These are phyloP conservation scores for Arthrobotrys sphaeroides DNA, from an alignment of 2,329 filamentous ascomycete species.

Conservation along the genomic window DNA sequence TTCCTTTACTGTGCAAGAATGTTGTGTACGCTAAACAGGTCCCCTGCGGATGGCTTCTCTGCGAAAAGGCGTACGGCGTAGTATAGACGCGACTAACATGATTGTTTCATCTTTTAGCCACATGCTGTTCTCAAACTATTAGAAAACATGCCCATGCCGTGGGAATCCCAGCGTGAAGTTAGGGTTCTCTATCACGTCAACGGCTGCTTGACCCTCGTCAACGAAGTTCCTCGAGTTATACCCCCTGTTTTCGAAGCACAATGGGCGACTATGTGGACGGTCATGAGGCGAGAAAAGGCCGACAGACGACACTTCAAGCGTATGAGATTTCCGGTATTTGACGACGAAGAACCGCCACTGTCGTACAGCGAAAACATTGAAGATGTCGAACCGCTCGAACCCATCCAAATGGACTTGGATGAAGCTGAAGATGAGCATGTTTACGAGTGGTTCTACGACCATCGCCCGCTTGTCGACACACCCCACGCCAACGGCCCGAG, in stretches of 20 bases:
- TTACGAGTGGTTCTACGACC: constrained; percentile 97
- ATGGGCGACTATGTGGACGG: constrained; percentile 99
- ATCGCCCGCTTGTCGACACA: constrained; percentile 87
- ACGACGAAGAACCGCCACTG: constrained; percentile 95
- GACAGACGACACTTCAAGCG: constrained; percentile 96
- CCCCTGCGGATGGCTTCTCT: constrained; percentile 41
- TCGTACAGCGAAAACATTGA: constrained; percentile 99
- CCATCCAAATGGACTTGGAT: constrained; percentile 97
- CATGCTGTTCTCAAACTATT: constrained; percentile 96
- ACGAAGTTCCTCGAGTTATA: constrained; percentile 94
- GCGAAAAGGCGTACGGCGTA: constrained; percentile 42
- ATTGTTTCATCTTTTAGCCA: constrained; percentile 63
- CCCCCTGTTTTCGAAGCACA: constrained; percentile 98
- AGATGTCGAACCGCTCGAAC: constrained; percentile 95
- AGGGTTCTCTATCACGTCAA: constrained; percentile 99
- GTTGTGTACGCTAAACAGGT: constrained; percentile 54
- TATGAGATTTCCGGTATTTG: constrained; percentile 98
- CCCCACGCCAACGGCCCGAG: constrained; percentile 94
- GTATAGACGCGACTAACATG: constrained; percentile 55
- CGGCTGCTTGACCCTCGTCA: constrained; percentile 93
- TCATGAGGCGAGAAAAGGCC: constrained; percentile 97
- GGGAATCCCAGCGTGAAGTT: constrained; percentile 94
- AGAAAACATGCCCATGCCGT: constrained; percentile 99
- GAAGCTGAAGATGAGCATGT: constrained; percentile 91
- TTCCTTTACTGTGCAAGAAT: constrained; percentile 20